phyloP scores from a whole-genome alignment of 73 alveolate species.

The Symbiodinium pilosum region DNA sequence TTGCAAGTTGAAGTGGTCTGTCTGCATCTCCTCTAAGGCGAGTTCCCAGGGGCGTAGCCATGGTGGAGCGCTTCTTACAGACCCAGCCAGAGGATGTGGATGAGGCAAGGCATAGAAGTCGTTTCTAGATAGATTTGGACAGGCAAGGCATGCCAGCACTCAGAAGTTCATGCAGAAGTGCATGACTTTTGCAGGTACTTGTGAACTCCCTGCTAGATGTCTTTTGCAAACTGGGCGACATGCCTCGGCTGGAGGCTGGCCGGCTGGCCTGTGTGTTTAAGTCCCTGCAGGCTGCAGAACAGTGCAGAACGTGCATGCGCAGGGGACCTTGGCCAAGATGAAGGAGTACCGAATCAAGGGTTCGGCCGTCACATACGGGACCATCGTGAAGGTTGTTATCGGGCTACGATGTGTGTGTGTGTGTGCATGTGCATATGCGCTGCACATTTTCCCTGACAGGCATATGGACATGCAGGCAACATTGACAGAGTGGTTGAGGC shows the following conservation, averaged over 20 bases:
- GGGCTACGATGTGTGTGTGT: no score
- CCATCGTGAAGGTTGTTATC: constrained; percentile 72
- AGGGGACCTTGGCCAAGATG: constrained; percentile 85
- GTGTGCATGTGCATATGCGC: no score
- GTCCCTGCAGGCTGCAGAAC: no score
- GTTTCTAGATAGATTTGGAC: no score
- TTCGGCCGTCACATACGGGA: constrained; percentile 91
- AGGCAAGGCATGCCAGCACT: no score
- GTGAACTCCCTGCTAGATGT: constrained; percentile 84
- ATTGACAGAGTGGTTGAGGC: constrained; percentile 84
- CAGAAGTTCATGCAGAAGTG: no score
- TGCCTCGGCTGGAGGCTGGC: constrained; percentile 93
- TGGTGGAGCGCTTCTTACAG: constrained; percentile 89
- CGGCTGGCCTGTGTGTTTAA: no score
- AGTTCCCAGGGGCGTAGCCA: constrained; percentile 85
- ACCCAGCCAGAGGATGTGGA: constrained; percentile 93
- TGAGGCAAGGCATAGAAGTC: constrained; percentile 17
- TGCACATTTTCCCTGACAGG: background rate
- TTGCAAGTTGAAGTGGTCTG: no score
- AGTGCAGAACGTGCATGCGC: no score
- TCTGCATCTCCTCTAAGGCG: constrained; percentile 14
- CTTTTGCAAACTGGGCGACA: constrained; percentile 93
- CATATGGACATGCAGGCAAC: constrained; percentile 86
- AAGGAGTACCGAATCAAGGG: constrained; percentile 85
- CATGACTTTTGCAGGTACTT: no score